Conservation (phyloP, 257 asterid species). For the Salvia splendens region DNA sequence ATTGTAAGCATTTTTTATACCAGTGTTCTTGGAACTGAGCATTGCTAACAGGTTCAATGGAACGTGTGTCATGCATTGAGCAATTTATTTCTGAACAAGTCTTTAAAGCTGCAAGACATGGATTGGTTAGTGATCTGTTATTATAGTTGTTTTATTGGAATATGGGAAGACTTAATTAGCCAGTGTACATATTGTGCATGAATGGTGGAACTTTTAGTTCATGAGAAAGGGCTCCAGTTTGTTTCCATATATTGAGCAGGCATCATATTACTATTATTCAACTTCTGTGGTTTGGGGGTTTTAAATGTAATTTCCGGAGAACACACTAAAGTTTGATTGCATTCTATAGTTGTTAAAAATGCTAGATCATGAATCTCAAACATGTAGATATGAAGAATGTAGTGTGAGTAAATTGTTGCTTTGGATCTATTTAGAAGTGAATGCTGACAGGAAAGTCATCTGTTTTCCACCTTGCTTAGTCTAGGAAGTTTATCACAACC, state of each 20-base stretch:
- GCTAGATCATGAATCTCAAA: neutral
- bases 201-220: constrained; percentile 8
- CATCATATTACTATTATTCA: constrained; percentile 18
- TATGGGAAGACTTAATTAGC: neutral
- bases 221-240: constrained; percentile 24
- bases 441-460: too few species aligned
- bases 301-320: neutral
- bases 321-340: constrained; percentile 19
- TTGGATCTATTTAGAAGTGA: neutral
- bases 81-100: constrained; percentile 76
- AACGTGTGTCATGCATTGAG: constrained; percentile 93
- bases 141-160: constrained; percentile 11
- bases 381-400: neutral
- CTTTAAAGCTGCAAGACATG: constrained; percentile 67
- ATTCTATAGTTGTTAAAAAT: constrained; percentile 5
- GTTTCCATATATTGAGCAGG: constrained; percentile 6
- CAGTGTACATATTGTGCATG: constrained; percentile 14
- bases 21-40: constrained; percentile 20
- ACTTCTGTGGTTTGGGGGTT: constrained; percentile 7
- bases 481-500: neutral
- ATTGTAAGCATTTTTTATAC: constrained; percentile 23
- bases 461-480: neutral
- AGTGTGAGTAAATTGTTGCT: neutral
- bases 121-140: constrained; percentile 59
- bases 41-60: constrained; percentile 85